Evolutionary conservation across 2,329 filamentous ascomycete species (phyloP).

Genomic region (Setomelanomma holmii): DNA sequence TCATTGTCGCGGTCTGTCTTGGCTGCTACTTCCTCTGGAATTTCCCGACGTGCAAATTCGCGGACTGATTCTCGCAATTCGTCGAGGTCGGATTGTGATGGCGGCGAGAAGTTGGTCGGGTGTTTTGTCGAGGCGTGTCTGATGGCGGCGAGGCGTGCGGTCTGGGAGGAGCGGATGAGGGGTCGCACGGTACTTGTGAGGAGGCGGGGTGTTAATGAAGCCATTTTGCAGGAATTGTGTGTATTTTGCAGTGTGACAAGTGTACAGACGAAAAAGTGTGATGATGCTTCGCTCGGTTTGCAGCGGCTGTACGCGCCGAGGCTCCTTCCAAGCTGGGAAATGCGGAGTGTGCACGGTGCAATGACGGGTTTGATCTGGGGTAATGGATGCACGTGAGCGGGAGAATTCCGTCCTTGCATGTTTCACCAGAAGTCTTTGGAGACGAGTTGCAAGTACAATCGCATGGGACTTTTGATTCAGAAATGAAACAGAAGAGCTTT

Average conservation of each 20-base stretch:
- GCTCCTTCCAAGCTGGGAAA: slow-evolving; percentile 18
- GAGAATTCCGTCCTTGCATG: slow-evolving; percentile 9
- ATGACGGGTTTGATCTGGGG: slow-evolving; percentile 17
- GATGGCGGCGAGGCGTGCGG: slow-evolving; percentile 22
- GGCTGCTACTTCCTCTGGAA: slow-evolving; percentile 81
- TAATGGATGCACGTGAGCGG: slow-evolving; percentile 15
- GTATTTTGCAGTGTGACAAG: background rate
- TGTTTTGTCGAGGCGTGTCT: slow-evolving; percentile 71
- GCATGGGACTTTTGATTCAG: no score
- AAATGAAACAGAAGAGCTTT: no score
- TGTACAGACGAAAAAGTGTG: slow-evolving; percentile 2
- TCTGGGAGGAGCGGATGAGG: slow-evolving; percentile 15
- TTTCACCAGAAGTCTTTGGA: no score
- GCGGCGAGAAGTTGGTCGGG: slow-evolving; percentile 71
- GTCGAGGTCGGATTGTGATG: slow-evolving; percentile 74
- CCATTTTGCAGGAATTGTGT: slow-evolving; percentile 26
- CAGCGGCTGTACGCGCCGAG: slow-evolving; percentile 34
- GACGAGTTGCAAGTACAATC: no score
- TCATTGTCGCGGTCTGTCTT: slow-evolving; percentile 84
- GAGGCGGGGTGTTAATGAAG: slow-evolving; percentile 41
- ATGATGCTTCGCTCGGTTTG: slow-evolving; percentile 23
- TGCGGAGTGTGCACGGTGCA: slow-evolving; percentile 17
- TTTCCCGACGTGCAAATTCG: slow-evolving; percentile 87
- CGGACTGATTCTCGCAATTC: slow-evolving; percentile 85
- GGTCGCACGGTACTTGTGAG: slow-evolving; percentile 45